Evolutionary conservation across 2,329 filamentous ascomycete species (phyloP).

Genomic region (Talaromyces sp.): DNA sequence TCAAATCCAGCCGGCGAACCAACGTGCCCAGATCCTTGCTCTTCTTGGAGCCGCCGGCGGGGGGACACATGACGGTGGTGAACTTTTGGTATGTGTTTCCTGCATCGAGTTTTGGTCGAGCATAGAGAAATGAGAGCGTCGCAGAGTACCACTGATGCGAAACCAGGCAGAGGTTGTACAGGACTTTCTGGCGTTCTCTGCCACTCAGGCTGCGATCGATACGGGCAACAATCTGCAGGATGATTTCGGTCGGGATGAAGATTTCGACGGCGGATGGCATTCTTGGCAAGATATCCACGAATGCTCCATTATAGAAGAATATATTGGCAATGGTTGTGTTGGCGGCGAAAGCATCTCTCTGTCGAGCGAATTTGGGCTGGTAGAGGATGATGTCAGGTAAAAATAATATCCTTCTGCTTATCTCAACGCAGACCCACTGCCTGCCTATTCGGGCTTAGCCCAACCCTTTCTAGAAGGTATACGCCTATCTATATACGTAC

Average conservation of each 20-base stretch:
- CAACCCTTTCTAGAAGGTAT: too few relatives aligned
- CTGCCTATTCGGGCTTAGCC: too few relatives aligned
- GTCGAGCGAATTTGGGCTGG: background rate
- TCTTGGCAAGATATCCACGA: slow-evolving; percentile 6
- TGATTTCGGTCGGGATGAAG: slow-evolving; percentile 9
- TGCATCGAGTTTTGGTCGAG: slow-evolving; percentile 41
- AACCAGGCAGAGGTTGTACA: slow-evolving; percentile 49
- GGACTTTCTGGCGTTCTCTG: slow-evolving; percentile 36
- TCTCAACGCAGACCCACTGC: too few relatives aligned
- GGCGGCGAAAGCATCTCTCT: background rate
- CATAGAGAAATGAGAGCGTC: slow-evolving; percentile 48
- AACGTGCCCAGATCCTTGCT: slow-evolving; percentile 42
- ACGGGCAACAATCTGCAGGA: slow-evolving; percentile 7
- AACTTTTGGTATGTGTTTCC: slow-evolving; percentile 51
- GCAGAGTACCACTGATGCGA: slow-evolving; percentile 53
- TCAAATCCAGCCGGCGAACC: slow-evolving; percentile 50
- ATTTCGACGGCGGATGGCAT: slow-evolving; percentile 1
- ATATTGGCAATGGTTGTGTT: background rate
- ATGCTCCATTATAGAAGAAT: slow-evolving; percentile 8
- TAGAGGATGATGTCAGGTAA: background rate
- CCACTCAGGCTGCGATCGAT: slow-evolving; percentile 10
- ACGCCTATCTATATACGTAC: too few relatives aligned
- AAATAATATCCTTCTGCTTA: background rate
- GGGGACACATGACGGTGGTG: slow-evolving; percentile 49
- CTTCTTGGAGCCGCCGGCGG: slow-evolving; percentile 38